These are phyloP conservation scores for Kodamaea lidongshanica DNA, from an alignment of 805 yeast genomes.

Conservation along the genomic window DNA sequence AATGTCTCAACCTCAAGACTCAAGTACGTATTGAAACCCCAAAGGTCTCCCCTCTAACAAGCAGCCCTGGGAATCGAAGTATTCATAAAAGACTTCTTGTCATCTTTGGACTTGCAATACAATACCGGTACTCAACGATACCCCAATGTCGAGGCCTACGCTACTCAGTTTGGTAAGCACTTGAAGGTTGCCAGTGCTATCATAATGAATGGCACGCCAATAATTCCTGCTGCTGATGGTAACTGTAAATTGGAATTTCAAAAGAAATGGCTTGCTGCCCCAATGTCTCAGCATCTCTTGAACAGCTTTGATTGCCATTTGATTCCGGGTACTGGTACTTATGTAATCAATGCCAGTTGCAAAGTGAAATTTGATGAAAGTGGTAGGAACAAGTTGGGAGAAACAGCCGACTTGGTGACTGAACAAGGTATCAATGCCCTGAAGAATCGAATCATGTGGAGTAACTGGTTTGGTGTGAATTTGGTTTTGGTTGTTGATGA, in stretches of 20 bases:
- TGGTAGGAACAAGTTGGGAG: slow-evolving; percentile 62
- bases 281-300: slow-evolving; percentile 55
- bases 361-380: slow-evolving; percentile 74
- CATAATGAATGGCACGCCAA: slow-evolving; percentile 54
- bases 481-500: slow-evolving; percentile 58
- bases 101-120: slow-evolving; percentile 33
- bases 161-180: slow-evolving; percentile 45
- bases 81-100: slow-evolving; percentile 29
- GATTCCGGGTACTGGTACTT: slow-evolving; percentile 57
- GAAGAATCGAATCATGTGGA: slow-evolving; percentile 47
- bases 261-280: slow-evolving; percentile 51
- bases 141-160: slow-evolving; percentile 35
- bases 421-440: slow-evolving; percentile 1
- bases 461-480: slow-evolving; percentile 66
- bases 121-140: slow-evolving; percentile 16
- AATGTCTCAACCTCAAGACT: slow-evolving; percentile 15
- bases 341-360: slow-evolving; percentile 46
- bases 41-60: slow-evolving; percentile 7
- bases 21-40: slow-evolving; percentile 16
- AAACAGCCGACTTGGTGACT: slow-evolving; percentile 47
- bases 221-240: slow-evolving; percentile 19
- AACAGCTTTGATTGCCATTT: slow-evolving; percentile 63
- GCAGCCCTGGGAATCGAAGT: slow-evolving; percentile 36
- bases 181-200: slow-evolving; percentile 48
- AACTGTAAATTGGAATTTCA: slow-evolving; percentile 46